phyloP scores from a whole-genome alignment of 2,329 filamentous ascomycete species.

The Uncinocarpus reesii region DNA sequence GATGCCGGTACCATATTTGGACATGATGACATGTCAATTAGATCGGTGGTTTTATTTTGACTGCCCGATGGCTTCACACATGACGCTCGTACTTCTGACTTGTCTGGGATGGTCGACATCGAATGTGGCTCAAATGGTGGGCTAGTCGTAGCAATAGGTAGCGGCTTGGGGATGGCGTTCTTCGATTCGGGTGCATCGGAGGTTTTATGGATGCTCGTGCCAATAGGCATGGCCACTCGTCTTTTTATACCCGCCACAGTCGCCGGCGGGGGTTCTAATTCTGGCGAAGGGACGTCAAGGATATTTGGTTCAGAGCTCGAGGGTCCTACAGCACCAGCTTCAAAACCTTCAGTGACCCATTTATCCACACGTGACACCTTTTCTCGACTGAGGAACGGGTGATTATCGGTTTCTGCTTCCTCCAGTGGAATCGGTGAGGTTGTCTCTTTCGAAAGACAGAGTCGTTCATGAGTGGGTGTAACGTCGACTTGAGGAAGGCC shows the following conservation, averaged over 20 bases:
- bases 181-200: not conserved
- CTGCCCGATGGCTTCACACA: not conserved
- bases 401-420: conserved; percentile 5
- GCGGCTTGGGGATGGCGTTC: too few relatives aligned
- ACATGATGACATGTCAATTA: not conserved
- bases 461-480: not conserved
- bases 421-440: not conserved
- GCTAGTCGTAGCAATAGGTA: too few relatives aligned
- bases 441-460: not conserved
- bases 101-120: not conserved
- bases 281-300: conserved; percentile 5
- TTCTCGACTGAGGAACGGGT: conserved; percentile 23
- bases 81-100: not conserved
- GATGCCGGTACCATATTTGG: not conserved
- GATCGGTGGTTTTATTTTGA: not conserved
- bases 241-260: conserved; percentile 5
- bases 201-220: not conserved
- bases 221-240: not conserved
- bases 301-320: conserved; percentile 11
- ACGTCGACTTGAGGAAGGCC: conserved; percentile 4
- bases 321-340: conserved; percentile 16
- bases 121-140: not conserved
- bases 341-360: conserved; percentile 23
- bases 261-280: not conserved
- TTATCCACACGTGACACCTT: conserved; percentile 24